Percentiles rank a stretch among this genome's conserved stretches.
phyloP scores from a whole-genome alignment of 2,329 filamentous ascomycete species.

The Arachnomyces sp. region DNA sequence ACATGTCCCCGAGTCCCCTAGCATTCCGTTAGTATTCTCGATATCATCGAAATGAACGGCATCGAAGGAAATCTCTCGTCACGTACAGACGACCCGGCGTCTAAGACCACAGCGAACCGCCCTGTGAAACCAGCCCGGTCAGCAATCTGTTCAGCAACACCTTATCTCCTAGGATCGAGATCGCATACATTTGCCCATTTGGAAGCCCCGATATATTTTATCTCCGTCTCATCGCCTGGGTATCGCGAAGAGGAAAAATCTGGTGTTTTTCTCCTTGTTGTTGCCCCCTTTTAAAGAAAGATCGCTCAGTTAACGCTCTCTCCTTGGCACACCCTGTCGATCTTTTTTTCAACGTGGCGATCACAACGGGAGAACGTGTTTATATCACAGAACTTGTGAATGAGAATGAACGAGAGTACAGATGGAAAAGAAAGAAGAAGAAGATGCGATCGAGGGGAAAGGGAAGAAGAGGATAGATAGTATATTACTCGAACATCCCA shows the following conservation, averaged over 20 bases:
- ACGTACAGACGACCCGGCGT: constrained; percentile 82
- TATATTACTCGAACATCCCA: too few relatives aligned
- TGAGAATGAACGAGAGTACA: constrained; percentile 10
- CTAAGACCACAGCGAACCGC: constrained; percentile 87
- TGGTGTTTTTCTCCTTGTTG: neutral
- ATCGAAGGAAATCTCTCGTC: neutral
- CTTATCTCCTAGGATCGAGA: neutral
- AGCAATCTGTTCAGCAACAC: constrained; percentile 14
- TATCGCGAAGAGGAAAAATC: neutral
- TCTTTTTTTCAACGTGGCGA: too few relatives aligned
- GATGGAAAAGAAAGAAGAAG: constrained; percentile 4
- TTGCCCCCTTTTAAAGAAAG: too few relatives aligned
- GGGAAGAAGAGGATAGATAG: constrained; percentile 15
- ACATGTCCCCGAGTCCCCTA: constrained; percentile 84
- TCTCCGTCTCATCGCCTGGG: constrained; percentile 1
- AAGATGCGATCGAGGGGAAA: constrained; percentile 5
- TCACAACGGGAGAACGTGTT: neutral
- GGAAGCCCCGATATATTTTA: constrained; percentile 11
- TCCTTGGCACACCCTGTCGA: too few relatives aligned
- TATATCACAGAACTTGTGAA: neutral
- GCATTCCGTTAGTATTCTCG: constrained; percentile 9
- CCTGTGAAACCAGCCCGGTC: constrained; percentile 30
- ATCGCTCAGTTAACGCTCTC: too few relatives aligned
- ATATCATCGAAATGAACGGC: constrained; percentile 8
- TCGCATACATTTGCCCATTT: constrained; percentile 37